Evolutionary conservation across 179 eudicot species (phyloP).

Genomic region (Silene noctiflora): DNA sequence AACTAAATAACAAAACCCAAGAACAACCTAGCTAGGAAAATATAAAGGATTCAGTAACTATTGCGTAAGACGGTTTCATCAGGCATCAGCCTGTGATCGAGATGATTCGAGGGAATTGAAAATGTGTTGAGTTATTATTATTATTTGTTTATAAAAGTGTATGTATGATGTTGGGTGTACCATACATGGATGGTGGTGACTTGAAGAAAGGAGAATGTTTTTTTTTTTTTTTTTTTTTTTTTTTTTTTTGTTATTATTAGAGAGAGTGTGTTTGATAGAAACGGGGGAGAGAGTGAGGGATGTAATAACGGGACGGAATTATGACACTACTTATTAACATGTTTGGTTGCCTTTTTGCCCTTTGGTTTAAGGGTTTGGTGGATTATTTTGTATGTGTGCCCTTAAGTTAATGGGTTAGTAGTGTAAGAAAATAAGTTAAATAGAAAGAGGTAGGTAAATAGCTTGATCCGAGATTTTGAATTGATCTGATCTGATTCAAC

Average conservation of each 20-base stretch:
- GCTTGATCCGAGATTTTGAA: no score
- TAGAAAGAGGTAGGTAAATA: no score
- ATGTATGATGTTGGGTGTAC: conserved; percentile 6
- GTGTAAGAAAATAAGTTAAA: no score
- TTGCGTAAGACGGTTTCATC: no score
- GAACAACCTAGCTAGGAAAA: background rate
- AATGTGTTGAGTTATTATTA: background rate
- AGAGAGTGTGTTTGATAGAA: conserved; percentile 18
- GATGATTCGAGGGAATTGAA: background rate
- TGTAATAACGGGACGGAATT: conserved; percentile 35
- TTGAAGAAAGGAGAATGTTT: conserved; percentile 28
- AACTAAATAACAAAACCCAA: conserved; percentile 13
- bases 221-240: background rate
- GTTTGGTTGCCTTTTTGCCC: background rate
- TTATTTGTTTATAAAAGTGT: background rate
- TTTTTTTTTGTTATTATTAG: background rate
- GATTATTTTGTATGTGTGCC: no score
- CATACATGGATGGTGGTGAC: conserved; percentile 35
- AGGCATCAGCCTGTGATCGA: no score
- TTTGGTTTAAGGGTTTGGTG: background rate
- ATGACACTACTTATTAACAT: conserved; percentile 27
- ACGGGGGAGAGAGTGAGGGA: conserved; percentile 21
- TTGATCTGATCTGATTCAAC: no score
- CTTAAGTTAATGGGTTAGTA: no score
- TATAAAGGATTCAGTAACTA: background rate